Base-by-base conservation (phyloP, 2,329 filamentous ascomycete genomes). In the Hypomyces perniciosus region DNA sequence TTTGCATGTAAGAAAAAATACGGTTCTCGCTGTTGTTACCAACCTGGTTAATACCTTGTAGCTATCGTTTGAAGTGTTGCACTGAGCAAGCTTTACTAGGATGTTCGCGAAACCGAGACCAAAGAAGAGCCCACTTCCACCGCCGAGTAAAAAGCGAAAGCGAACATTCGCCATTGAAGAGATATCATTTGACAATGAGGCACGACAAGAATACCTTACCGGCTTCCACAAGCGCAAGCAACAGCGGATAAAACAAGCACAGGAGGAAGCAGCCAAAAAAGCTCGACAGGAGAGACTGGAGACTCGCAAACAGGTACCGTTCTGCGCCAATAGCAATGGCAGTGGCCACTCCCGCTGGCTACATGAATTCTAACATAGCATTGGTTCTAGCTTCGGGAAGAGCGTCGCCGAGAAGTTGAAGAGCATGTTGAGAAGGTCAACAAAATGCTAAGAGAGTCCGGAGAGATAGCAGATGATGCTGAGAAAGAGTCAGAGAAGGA, bases 171-270 rank as follows among this genome's bases (percentile, higher is more conserved):
- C 75, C 37, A 75, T 88, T 54, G 88, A 91, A 63, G 89, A 95
- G 66, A 86, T 99, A 68, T 82, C 75, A 47, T 99, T 97, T 72
- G 90, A 99, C 72, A 72, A 79, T 54, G 77, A 78, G 54, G 88
- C 88, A 42, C 85, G 93, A 57, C 75, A 86, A 57, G 90, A 97
- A 63, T 99, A 88, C 65, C 77, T 99, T 52, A 96, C 90, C 0
- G 93, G 93, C 3, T 99, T 99, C 71, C 91, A 92, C 75, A 99
- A 97, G 77, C 86, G 93, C 68, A 97, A 96, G 69, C 73, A 88
- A 48, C 86, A 90, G 67, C 81, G 93, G 35, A 83, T 85, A 58
- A 95, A 95, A 72, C 77, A 85, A 68, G 92, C 92, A 2, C 87
- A 93, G 64, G 90, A 93, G 59, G 77, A 86, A 59, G 88, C 89